These are phyloP conservation scores for Aureobasidium zeae DNA, from an alignment of 2,329 filamentous ascomycete species.

Conservation along the genomic window DNA sequence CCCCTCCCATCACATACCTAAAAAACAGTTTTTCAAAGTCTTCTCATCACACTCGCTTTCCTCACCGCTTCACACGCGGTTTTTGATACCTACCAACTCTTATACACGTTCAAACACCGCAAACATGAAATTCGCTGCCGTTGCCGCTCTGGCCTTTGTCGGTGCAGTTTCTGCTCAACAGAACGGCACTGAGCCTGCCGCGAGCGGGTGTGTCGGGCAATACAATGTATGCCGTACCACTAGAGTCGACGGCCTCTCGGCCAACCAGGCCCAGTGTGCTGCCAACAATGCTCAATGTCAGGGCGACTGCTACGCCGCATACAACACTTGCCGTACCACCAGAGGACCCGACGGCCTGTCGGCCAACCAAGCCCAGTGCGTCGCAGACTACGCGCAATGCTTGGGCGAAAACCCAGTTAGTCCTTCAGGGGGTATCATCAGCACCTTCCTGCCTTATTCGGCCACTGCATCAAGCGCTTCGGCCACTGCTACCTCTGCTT, in stretches of 20 bases:
- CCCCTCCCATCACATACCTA: too few relatives aligned
- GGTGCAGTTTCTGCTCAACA: conserved; percentile 9
- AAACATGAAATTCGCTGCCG: conserved; percentile 7
- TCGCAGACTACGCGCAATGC: conserved; percentile 3
- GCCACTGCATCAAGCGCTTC: not conserved
- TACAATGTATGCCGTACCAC: conserved; percentile 4
- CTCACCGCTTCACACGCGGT: too few relatives aligned
- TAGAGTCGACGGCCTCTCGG: not conserved
- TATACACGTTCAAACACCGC: conserved; percentile 1
- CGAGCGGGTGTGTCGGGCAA: conserved; percentile 1
- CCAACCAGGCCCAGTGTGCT: conserved; percentile 11
- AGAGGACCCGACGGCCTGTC: not conserved
- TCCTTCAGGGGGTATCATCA: not conserved
- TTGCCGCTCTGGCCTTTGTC: conserved; percentile 6
- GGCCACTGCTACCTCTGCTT: not conserved
- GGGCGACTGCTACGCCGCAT: conserved; percentile 9
- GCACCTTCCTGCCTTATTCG: not conserved
- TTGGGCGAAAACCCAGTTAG: conserved; percentile 7
- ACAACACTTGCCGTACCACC: conserved; percentile 1
- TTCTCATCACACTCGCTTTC: conserved; percentile 9
- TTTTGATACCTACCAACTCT: conserved; percentile 3
- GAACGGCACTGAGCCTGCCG: conserved; percentile 4
- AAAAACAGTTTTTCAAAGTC: too few relatives aligned
- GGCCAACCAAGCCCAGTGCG: conserved; percentile 16
- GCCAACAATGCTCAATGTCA: conserved; percentile 4